Evolutionary conservation across 1,139 yeast genomes (phyloP).

Genomic region (Saccharomyces hybrid): DNA sequence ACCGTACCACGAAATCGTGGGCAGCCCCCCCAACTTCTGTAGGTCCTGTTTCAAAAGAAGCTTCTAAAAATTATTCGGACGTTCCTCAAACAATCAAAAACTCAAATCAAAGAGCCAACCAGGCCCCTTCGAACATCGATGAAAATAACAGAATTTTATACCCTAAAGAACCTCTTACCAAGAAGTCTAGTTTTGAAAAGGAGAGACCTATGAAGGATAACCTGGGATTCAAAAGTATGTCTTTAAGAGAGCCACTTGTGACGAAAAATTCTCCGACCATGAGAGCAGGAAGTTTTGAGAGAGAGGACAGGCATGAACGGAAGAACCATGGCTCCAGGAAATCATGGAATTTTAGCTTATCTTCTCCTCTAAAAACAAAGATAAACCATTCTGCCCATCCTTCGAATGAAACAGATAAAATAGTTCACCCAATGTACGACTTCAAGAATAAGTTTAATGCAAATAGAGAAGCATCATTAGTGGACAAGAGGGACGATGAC

Average conservation of each 20-base stretch:
- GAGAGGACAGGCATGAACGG: background rate
- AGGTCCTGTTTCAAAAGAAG: background rate
- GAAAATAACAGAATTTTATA: background rate
- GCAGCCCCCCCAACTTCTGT: background rate
- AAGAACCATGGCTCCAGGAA: background rate
- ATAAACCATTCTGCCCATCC: background rate
- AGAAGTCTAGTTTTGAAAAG: conserved; percentile 44
- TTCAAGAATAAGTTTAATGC: too few relatives aligned
- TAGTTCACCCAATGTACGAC: background rate
- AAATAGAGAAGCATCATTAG: too few relatives aligned
- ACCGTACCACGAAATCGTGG: background rate
- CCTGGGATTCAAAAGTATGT: conserved; percentile 30
- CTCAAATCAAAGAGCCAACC: background rate
- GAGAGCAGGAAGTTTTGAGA: background rate
- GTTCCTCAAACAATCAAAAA: background rate
- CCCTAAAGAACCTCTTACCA: background rate
- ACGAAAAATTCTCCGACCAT: background rate
- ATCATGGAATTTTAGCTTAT: background rate
- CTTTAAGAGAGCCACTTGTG: conserved; percentile 22
- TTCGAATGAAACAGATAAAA: background rate
- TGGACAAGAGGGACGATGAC: background rate
- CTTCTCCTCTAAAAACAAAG: background rate
- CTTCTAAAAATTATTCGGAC: background rate
- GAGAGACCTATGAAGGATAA: conserved; percentile 21
- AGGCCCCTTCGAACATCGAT: background rate